Evolutionary conservation across 1,139 yeast genomes (phyloP).

Genomic region (Pichia sp.): DNA sequence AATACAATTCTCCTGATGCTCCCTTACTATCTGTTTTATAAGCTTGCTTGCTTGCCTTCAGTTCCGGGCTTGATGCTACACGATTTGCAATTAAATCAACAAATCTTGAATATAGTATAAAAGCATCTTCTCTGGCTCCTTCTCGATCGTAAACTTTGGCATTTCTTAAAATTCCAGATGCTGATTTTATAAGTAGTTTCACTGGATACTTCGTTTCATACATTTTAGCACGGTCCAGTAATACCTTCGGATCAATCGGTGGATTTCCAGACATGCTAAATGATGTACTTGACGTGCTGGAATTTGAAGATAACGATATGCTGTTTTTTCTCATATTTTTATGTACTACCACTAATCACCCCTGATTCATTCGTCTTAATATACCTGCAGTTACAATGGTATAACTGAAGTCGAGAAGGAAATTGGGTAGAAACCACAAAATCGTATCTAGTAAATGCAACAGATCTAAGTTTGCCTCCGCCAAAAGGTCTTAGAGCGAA

Average conservation of each 20-base stretch:
- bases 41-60: constrained; percentile 26
- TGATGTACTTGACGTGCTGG: constrained; percentile 17
- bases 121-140: constrained; percentile 39
- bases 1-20: constrained; percentile 20
- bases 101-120: constrained; percentile 42
- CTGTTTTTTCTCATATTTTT: constrained; percentile 3
- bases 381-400: no score
- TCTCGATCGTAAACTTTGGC: constrained; percentile 40
- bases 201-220: constrained; percentile 38
- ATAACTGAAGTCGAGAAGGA: no score
- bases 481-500: background rate
- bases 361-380: no score
- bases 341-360: background rate
- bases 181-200: constrained; percentile 40
- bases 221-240: constrained; percentile 36
- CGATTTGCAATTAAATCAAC: constrained; percentile 43
- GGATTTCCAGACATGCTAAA: constrained; percentile 12
- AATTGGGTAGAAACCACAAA: no score
- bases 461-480: background rate
- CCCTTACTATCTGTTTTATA: constrained; percentile 20
- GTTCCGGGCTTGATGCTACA: constrained; percentile 39
- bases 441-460: no score
- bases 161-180: constrained; percentile 36
- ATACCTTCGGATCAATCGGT: constrained; percentile 29
- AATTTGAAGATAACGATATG: constrained; percentile 11